Conservation (phyloP, 768 basidiomycete genomes). For the Termitomyces sp. region DNA sequence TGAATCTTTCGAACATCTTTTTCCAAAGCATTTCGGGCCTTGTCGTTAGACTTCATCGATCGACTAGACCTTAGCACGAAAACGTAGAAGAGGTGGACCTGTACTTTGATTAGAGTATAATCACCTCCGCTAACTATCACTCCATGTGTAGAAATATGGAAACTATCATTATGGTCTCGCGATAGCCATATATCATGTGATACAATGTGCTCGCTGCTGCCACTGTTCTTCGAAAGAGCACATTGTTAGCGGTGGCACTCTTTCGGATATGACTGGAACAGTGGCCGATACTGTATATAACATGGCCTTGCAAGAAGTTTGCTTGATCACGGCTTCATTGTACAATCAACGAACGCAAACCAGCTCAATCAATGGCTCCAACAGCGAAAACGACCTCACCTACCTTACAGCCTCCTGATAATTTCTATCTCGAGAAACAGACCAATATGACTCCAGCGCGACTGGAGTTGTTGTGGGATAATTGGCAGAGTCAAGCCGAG, state of each 20-base stretch:
- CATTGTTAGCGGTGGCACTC: not conserved
- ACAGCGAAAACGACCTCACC: not conserved
- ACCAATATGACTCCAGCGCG: not conserved
- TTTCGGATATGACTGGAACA: not conserved
- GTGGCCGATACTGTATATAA: not conserved
- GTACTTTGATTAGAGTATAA: not conserved
- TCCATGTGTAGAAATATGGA: too few relatives aligned
- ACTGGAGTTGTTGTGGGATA: not conserved
- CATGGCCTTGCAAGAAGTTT: not conserved
- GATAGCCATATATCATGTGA: not conserved
- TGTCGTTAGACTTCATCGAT: too few relatives aligned
- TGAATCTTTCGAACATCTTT: too few relatives aligned
- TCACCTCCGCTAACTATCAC: not conserved
- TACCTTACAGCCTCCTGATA: not conserved
- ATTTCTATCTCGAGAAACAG: not conserved
- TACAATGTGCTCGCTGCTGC: not conserved
- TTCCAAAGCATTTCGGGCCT: too few relatives aligned
- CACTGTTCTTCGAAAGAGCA: not conserved
- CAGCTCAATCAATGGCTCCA: not conserved
- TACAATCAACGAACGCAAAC: not conserved
- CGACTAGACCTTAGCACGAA: not conserved
- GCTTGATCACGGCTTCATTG: too few relatives aligned
- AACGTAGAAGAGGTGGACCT: not conserved
- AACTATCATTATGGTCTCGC: too few relatives aligned
- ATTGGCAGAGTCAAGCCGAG: not conserved